Percentiles rank a stretch among this genome's conserved stretches.
phyloP scores from a whole-genome alignment of 805 yeast genomes.

The Millerago galiae region DNA sequence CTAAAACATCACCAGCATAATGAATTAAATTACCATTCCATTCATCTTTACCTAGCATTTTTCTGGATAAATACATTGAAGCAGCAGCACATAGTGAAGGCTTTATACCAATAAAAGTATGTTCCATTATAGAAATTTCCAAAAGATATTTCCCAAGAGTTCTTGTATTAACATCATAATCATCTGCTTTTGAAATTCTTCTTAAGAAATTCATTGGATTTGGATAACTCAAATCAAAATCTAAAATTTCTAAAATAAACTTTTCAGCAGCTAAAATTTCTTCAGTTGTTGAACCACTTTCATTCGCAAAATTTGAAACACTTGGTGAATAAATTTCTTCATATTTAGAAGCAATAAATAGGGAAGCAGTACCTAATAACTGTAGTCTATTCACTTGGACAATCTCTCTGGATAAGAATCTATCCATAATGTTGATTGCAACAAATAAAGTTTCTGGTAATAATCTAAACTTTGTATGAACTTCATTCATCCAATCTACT shows the following conservation, averaged over 20 bases:
- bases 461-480: conserved; percentile 76
- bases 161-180: conserved; percentile 84
- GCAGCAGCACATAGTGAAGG: conserved; percentile 87
- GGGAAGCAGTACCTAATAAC: conserved; percentile 77
- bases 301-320: conserved; percentile 77
- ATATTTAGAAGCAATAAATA: conserved; percentile 87
- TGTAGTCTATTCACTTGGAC: conserved; percentile 80
- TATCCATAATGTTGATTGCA: conserved; percentile 81
- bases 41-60: conserved; percentile 60
- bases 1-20: conserved; percentile 85
- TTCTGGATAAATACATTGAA: conserved; percentile 80
- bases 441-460: conserved; percentile 82
- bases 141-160: conserved; percentile 83
- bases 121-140: conserved; percentile 76
- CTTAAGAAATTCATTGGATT: conserved; percentile 91
- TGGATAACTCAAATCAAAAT: conserved; percentile 78
- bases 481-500: conserved; percentile 93
- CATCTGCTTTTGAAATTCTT: conserved; percentile 89
- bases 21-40: conserved; percentile 88
- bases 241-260: conserved; percentile 64
- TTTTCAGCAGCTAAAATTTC: conserved; percentile 85
- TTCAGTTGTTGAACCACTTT: conserved; percentile 74
- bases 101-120: conserved; percentile 65
- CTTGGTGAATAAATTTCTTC: conserved; percentile 92
- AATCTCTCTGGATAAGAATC: conserved; percentile 71